Conservation (phyloP, 768 basidiomycete genomes). For the Mycena polygramma region DNA sequence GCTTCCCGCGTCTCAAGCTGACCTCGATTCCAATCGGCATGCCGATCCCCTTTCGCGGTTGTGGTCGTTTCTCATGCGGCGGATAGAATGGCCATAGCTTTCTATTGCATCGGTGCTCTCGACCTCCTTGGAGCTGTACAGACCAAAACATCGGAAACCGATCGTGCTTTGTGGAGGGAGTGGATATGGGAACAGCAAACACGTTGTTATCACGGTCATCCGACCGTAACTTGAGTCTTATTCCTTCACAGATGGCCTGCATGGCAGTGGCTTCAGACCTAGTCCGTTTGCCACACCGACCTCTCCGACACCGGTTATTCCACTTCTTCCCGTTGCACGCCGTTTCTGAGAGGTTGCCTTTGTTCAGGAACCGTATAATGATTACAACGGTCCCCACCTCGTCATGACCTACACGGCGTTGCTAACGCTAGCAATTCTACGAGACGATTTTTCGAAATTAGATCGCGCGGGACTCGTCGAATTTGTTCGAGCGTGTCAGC, state of each 20-base stretch:
- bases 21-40: conserved; percentile 82
- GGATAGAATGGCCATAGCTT: conserved; percentile 82
- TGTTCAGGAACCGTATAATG: conserved; percentile 53
- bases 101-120: conserved; percentile 89
- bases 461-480: conserved; percentile 75
- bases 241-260: conserved; percentile 59
- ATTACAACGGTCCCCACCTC: conserved; percentile 82
- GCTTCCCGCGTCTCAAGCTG: conserved; percentile 76
- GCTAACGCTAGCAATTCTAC: conserved; percentile 83
- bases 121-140: conserved; percentile 77
- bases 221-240: background rate
- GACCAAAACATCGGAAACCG: conserved; percentile 58
- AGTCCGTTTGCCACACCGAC: conserved; percentile 75
- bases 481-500: conserved; percentile 82
- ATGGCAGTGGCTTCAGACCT: conserved; percentile 81
- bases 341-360: conserved; percentile 3
- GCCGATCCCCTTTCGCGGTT: conserved; percentile 31
- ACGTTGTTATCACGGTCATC: conserved; percentile 51
- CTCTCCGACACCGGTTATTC: conserved; percentile 33
- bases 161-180: conserved; percentile 75
- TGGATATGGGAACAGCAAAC: conserved; percentile 95
- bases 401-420: conserved; percentile 96
- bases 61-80: conserved; percentile 32
- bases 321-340: conserved; percentile 9
- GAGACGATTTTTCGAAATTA: conserved; percentile 84